A percentile compares a stretch with the other conserved stretches of the same genome.
phyloP scores from a whole-genome alignment of 2,329 filamentous ascomycete genomes.

The Fusarium sp. region DNA sequence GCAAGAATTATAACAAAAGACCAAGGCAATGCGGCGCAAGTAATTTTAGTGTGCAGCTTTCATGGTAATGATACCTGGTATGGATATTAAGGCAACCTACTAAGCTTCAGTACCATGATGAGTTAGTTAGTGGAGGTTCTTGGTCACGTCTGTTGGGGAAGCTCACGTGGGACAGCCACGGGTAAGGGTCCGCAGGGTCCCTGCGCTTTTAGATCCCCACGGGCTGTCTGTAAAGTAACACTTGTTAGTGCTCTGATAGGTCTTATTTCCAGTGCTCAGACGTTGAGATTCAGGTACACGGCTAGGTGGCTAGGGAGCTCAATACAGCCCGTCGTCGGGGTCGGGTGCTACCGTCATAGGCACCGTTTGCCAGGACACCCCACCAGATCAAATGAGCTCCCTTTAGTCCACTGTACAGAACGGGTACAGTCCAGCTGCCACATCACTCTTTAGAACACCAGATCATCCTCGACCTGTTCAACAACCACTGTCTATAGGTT shows the following conservation, averaged over 20 bases:
- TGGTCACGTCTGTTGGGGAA: constrained; percentile 39
- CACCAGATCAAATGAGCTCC: constrained; percentile 22
- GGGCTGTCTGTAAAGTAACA: no score
- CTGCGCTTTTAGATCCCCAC: neutral
- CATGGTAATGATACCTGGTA: neutral
- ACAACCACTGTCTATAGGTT: neutral
- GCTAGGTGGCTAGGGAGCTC: no score
- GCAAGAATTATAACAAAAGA: neutral
- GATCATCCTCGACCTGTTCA: neutral
- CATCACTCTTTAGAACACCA: constrained; percentile 30
- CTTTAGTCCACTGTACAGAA: neutral
- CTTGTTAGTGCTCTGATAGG: neutral
- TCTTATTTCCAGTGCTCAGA: neutral
- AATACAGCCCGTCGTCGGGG: no score
- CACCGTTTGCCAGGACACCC: constrained; percentile 12
- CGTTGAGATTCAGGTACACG: constrained; percentile 21
- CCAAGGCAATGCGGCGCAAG: constrained; percentile 9
- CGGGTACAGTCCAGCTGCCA: constrained; percentile 28
- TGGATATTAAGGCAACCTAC: no score
- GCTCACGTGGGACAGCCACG: constrained; percentile 41
- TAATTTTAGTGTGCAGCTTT: neutral
- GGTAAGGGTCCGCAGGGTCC: constrained; percentile 30
- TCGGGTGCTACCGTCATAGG: constrained; percentile 13
- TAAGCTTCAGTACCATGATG: no score
- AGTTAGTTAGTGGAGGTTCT: no score